Percentiles rank a stretch among this genome's conserved stretches.
Conservation (phyloP, 1,139 yeast genomes). For the Diutina pseudorugosa region DNA sequence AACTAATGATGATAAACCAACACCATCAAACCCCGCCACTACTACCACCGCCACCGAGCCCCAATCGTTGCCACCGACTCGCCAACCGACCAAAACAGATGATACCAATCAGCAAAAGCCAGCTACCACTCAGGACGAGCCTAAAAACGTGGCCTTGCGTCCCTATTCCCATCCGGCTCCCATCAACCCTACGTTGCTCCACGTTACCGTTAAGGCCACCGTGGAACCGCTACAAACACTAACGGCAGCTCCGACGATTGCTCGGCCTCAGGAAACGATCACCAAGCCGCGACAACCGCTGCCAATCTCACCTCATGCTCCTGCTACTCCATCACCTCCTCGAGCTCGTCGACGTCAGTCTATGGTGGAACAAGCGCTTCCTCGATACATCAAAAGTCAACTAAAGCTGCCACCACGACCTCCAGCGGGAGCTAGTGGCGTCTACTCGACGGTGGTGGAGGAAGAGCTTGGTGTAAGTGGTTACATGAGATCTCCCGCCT, state of each 20-base stretch:
- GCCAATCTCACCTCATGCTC: not conserved
- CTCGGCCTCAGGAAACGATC: not conserved
- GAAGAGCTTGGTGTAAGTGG: not conserved
- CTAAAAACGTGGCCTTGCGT: not conserved
- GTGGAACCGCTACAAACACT: not conserved
- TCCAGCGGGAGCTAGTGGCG: not conserved
- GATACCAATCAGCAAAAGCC: not conserved
- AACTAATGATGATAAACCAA: not conserved
- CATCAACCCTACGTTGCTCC: not conserved
- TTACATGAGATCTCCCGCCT: not conserved
- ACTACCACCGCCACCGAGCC: not conserved
- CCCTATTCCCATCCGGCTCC: not conserved
- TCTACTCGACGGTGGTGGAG: not conserved
- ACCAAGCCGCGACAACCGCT: not conserved
- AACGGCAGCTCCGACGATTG: not conserved
- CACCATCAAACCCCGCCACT: not conserved
- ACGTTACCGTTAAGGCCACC: conserved; percentile 2
- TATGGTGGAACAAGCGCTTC: not conserved
- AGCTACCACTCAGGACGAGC: not conserved
- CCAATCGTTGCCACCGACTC: not conserved
- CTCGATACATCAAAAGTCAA: not conserved
- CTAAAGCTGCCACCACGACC: not conserved
- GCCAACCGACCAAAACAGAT: no score
- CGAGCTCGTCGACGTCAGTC: not conserved
- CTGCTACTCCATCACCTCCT: not conserved